These are phyloP conservation scores for Astrocystis sublimbata DNA, from an alignment of 495 filamentous ascomycete species.

Conservation along the genomic window DNA sequence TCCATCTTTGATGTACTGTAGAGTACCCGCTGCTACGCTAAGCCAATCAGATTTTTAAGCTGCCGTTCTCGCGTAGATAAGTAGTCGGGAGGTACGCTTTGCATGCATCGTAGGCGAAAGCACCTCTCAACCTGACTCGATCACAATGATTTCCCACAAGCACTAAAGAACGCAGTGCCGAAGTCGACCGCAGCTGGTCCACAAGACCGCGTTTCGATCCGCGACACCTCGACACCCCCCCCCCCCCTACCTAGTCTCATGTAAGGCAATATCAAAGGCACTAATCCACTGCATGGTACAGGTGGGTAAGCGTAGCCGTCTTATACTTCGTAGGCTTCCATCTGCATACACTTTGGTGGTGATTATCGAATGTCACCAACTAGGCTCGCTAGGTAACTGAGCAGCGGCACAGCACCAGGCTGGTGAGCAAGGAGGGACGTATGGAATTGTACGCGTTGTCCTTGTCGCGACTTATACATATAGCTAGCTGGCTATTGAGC, in stretches of 20 bases:
- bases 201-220: conserved; percentile 14
- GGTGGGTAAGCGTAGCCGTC: too few relatives aligned
- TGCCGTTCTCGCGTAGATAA: conserved; percentile 2
- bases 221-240: too few relatives aligned
- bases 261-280: not conserved
- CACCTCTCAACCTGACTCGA: not conserved
- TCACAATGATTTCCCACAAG: not conserved
- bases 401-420: not conserved
- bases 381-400: too few relatives aligned
- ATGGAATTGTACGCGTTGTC: not conserved
- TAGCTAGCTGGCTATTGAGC: too few relatives aligned
- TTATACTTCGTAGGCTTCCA: too few relatives aligned
- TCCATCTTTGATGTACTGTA: not conserved
- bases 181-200: conserved; percentile 9
- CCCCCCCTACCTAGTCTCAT: not conserved
- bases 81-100: not conserved
- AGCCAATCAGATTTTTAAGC: conserved; percentile 1
- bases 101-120: not conserved
- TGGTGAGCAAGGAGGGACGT: conserved; percentile 4
- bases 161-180: not conserved
- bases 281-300: conserved; percentile 12
- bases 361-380: not conserved
- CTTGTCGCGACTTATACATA: not conserved
- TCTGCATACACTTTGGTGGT: conserved; percentile 5
- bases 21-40: not conserved